A percentile compares a stretch with the other conserved stretches of the same genome.
phyloP scores from a whole-genome alignment of 768 basidiomycete genomes.

The Lentinula raphanica region DNA sequence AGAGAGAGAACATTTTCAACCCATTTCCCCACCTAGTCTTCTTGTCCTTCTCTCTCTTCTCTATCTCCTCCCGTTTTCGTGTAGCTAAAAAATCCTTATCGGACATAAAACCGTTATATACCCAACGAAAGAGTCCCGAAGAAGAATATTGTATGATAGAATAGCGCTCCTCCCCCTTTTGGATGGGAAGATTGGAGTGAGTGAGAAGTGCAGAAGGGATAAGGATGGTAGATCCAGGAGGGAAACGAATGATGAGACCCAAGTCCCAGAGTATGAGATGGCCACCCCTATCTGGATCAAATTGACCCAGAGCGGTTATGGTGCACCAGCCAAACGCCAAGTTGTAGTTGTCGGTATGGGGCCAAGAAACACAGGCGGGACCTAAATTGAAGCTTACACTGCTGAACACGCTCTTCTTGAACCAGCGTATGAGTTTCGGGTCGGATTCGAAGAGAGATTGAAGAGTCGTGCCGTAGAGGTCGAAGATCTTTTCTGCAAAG shows the following conservation, averaged over 20 bases:
- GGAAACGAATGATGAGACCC: too few species aligned
- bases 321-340: slow-evolving; percentile 6
- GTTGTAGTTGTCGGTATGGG: slow-evolving; percentile 1
- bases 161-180: background rate
- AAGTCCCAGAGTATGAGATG: too few species aligned
- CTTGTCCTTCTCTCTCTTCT: too few species aligned
- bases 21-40: too few species aligned
- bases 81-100: too few species aligned
- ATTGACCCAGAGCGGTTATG: slow-evolving; percentile 1
- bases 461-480: background rate
- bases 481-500: background rate
- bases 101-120: too few species aligned
- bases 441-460: background rate
- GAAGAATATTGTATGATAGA: background rate
- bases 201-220: background rate
- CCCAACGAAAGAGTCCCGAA: too few species aligned
- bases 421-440: background rate
- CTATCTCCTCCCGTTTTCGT: too few species aligned
- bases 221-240: too few species aligned
- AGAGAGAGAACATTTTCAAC: too few species aligned
- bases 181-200: background rate
- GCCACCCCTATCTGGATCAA: slow-evolving; percentile 8
- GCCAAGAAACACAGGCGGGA: background rate
- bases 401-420: background rate
- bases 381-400: background rate